Base-by-base conservation (phyloP, 768 basidiomycete species). In the Tricholoma bakamatsutake region DNA sequence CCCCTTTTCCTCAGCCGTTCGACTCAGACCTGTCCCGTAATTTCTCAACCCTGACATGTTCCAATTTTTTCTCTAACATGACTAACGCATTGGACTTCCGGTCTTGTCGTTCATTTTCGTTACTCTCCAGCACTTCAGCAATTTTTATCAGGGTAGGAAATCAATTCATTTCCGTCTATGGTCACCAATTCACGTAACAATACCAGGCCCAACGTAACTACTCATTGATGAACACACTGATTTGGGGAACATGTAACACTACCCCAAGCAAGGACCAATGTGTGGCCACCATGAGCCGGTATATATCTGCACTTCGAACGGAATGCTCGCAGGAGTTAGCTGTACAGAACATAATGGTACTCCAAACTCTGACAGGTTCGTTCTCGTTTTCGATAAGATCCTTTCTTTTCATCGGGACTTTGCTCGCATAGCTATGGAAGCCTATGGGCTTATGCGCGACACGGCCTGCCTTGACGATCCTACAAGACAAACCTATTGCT, bases 171-270 rank as follows among this genome's bases (percentile, higher is more conserved):
- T 50, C 33, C 33, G 53, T 48, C 50, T 50, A 52, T 30, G 30
- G 28, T 40, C 30, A 10, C 30, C 34, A 18, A 35, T 15, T 35
- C 21, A 13, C 58, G 18, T 10, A 28, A 17, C 12, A 31, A 49
- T 24, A 27, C 35, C 56, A 90, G 88, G 83, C 85, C 34, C 86
- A 88, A 69, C 64, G 68, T 2, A 84, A 88, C 68, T 64, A 82
- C 39, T 79, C 81, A 1, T 66, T 77, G 34, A 74, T 90, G 63
- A 93, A 92, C 62, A 68, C 73, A 8, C 73, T 90, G 50, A 64
- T 93, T 6, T 90, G 88, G 85, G 88, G 88, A 2, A 90, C 87
- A 0, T 94, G 92, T 68, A 85, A 90, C 61, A 88, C 88, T 5
- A 69, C 66, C 13, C 63, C 69, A 1, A 63, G 67, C 2, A 65